A percentile compares a stretch with the other conserved stretches of the same genome.
Evolutionary conservation across 345 rosid genomes (phyloP).

Genomic region (Atalantia buxifolia): DNA sequence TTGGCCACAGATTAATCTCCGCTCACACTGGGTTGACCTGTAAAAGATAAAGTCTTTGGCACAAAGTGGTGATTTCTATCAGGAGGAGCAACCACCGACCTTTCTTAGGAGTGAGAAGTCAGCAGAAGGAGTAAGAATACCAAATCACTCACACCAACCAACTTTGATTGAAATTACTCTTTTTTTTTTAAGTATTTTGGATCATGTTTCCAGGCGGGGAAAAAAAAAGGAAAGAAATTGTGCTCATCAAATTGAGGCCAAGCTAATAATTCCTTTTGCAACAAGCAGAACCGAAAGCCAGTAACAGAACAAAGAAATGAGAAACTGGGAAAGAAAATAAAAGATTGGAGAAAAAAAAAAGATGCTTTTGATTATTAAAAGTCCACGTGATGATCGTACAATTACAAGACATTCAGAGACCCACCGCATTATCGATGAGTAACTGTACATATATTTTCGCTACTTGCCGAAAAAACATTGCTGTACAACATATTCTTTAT

Average conservation of each 20-base stretch:
- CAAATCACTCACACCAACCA: too few relatives aligned
- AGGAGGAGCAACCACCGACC: too few relatives aligned
- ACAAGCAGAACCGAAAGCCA: neutral
- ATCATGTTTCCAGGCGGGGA: neutral
- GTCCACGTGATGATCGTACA: neutral
- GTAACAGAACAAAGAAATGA: neutral
- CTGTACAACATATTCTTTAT: too few relatives aligned
- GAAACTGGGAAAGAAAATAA: neutral
- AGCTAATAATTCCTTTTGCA: neutral
- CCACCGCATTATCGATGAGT: neutral
- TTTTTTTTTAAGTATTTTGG: neutral
- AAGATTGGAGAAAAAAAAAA: neutral
- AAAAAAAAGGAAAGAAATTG: neutral
- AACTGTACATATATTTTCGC: too few relatives aligned
- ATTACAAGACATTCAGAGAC: neutral
- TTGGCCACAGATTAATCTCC: too few relatives aligned
- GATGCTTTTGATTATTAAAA: neutral
- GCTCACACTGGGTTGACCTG: too few relatives aligned
- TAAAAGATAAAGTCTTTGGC: too few relatives aligned
- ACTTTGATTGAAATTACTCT: too few relatives aligned
- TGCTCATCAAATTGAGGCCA: neutral
- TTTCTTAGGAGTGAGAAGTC: too few relatives aligned
- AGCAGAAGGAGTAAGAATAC: too few relatives aligned
- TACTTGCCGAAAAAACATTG: too few relatives aligned
- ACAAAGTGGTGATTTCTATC: too few relatives aligned